Conservation (phyloP, 2,329 filamentous ascomycete genomes). For the Hypoxylon sp. region DNA sequence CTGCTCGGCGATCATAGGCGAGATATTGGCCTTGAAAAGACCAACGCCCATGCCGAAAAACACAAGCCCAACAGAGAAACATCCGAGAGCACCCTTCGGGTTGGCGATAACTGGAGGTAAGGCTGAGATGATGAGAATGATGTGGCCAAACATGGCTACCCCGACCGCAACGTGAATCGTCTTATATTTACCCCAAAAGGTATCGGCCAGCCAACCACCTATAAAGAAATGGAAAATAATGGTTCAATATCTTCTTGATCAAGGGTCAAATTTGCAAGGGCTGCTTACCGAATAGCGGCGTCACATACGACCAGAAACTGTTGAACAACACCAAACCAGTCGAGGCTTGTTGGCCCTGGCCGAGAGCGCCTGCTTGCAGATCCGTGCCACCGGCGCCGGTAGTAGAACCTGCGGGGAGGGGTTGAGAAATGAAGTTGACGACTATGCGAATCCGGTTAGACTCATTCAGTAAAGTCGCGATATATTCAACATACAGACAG, state of each 20-base stretch:
- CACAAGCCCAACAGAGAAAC: constrained; percentile 70
- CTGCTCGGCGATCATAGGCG: constrained; percentile 74
- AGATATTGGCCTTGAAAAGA: constrained; percentile 78
- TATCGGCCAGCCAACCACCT: constrained; percentile 68
- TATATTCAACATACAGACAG: constrained; percentile 64
- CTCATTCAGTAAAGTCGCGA: not conserved
- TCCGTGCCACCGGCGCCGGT: constrained; percentile 64
- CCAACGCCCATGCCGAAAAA: constrained; percentile 75
- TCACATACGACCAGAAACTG: constrained; percentile 54
- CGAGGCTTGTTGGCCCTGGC: constrained; percentile 63
- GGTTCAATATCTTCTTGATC: constrained; percentile 10
- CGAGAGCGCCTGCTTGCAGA: constrained; percentile 66
- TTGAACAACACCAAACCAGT: constrained; percentile 56
- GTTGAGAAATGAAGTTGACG: constrained; percentile 75
- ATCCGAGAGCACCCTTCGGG: constrained; percentile 66
- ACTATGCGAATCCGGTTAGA: constrained; percentile 54
- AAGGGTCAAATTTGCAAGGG: not conserved
- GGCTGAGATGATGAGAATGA: constrained; percentile 72
- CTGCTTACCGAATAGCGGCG: constrained; percentile 52
- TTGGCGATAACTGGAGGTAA: constrained; percentile 70
- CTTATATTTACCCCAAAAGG: constrained; percentile 73
- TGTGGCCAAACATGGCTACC: constrained; percentile 71
- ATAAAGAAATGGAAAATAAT: constrained; percentile 2
- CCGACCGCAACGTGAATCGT: constrained; percentile 72
- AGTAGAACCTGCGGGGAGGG: constrained; percentile 67